A percentile compares a stretch with the other conserved stretches of the same genome.
Conservation (phyloP, 1,139 yeast species). For the Hansenula lynferdii region DNA sequence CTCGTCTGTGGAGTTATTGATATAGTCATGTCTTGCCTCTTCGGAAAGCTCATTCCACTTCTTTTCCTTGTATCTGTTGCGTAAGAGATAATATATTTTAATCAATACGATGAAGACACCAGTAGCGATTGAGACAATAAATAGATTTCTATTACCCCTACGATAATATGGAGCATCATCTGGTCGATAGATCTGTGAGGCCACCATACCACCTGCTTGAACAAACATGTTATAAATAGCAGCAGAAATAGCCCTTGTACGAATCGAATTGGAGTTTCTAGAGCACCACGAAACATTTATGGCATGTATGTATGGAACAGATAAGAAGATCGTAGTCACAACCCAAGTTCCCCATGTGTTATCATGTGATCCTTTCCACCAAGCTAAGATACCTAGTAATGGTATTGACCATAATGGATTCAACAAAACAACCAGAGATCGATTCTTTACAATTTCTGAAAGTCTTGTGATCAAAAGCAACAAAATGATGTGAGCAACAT, state of each 20-base stretch:
- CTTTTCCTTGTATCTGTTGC: constrained; percentile 34
- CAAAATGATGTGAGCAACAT: constrained; percentile 33
- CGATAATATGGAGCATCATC: constrained; percentile 56
- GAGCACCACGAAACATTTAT: constrained; percentile 57
- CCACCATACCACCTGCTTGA: constrained; percentile 49
- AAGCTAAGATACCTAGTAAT: constrained; percentile 38
- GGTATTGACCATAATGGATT: constrained; percentile 40
- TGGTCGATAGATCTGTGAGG: constrained; percentile 48
- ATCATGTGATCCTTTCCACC: constrained; percentile 42
- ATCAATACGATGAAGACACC: constrained; percentile 23
- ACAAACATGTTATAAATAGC: constrained; percentile 60
- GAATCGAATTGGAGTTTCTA: constrained; percentile 52
- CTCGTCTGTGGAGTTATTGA: constrained; percentile 31
- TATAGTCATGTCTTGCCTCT: constrained; percentile 36
- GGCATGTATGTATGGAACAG: constrained; percentile 44
- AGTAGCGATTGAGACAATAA: constrained; percentile 32
- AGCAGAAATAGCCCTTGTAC: constrained; percentile 54
- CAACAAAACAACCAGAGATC: constrained; percentile 30
- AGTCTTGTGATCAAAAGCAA: constrained; percentile 36
- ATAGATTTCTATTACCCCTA: constrained; percentile 44
- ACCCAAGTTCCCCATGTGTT: constrained; percentile 49
- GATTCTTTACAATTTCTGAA: constrained; percentile 36
- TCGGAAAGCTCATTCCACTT: constrained; percentile 37
- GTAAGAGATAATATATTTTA: constrained; percentile 34
- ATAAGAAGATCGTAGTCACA: constrained; percentile 38